Conservation (phyloP, 371 early-diverging fungal species). For the Paraphysoderma sedebokerense region DNA sequence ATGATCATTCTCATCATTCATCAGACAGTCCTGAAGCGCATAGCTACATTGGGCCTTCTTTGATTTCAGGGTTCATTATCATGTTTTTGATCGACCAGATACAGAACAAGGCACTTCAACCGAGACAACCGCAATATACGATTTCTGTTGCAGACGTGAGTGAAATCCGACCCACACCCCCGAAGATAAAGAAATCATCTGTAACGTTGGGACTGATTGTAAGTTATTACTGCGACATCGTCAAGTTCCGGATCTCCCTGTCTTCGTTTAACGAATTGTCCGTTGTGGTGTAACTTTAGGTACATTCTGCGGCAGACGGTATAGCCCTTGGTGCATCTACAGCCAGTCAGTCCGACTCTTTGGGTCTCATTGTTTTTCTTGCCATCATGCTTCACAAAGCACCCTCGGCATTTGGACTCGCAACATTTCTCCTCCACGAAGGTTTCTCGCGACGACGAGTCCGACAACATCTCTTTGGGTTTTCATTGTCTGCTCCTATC, state of each 20-base stretch:
- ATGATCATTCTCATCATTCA: constrained; percentile 6
- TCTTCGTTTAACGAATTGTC: too few species aligned
- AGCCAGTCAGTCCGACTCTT: constrained; percentile 29
- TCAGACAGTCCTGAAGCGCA: constrained; percentile 21
- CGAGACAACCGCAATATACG: too few species aligned
- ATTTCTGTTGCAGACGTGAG: too few species aligned
- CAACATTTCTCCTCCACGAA: constrained; percentile 58
- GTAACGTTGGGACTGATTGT: too few species aligned
- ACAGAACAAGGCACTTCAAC: too few species aligned
- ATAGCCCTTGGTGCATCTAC: constrained; percentile 77
- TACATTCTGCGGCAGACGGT: constrained; percentile 89
- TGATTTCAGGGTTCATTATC: constrained; percentile 64
- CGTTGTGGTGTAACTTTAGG: too few species aligned
- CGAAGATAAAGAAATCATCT: too few species aligned
- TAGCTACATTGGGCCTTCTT: constrained; percentile 55
- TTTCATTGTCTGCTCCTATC: constrained; percentile 68
- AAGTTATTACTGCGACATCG: too few species aligned
- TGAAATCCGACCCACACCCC: too few species aligned
- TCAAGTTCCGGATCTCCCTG: too few species aligned
- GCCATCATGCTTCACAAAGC: constrained; percentile 96
- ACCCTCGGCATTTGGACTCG: constrained; percentile 80
- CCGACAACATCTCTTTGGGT: constrained; percentile 56
- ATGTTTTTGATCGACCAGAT: constrained; percentile 81
- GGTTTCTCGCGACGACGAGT: constrained; percentile 42
- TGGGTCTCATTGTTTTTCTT: constrained; percentile 74